Conservation (phyloP, 768 basidiomycete species). For the Auricularia sp. region DNA sequence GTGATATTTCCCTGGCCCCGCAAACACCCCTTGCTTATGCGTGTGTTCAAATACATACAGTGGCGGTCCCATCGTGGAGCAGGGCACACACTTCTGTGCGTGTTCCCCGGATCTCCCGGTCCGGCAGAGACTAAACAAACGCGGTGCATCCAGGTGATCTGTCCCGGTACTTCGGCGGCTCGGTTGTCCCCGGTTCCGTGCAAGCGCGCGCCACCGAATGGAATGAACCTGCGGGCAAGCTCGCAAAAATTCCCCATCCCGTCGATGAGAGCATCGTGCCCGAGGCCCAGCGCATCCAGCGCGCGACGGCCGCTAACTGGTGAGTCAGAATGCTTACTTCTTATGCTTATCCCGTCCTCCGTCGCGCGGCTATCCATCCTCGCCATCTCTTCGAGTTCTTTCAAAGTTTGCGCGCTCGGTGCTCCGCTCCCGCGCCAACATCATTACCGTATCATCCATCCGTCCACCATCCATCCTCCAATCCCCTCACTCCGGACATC, state of each 20-base stretch:
- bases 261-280: conserved; percentile 81
- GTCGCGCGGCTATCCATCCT: no score
- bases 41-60: conserved; percentile 22
- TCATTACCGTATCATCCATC: no score
- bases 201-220: conserved; percentile 85
- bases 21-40: background rate
- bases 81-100: conserved; percentile 88
- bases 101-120: background rate
- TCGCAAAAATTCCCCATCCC: conserved; percentile 52
- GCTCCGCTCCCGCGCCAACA: no score
- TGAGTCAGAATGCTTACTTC: conserved; percentile 14
- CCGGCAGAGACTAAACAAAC: background rate
- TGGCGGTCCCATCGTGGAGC: conserved; percentile 77
- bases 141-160: conserved; percentile 41
- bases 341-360: no score
- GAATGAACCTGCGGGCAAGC: conserved; percentile 78
- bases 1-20: conserved; percentile 3
- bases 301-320: conserved; percentile 90
- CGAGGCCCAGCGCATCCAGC: conserved; percentile 84
- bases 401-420: no score
- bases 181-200: conserved; percentile 76
- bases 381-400: no score
- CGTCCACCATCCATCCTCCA: no score
- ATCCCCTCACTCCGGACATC: background rate
- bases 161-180: conserved; percentile 94